These are phyloP conservation scores for Alliaria petiolata DNA, from an alignment of 345 rosid species.

Conservation along the genomic window DNA sequence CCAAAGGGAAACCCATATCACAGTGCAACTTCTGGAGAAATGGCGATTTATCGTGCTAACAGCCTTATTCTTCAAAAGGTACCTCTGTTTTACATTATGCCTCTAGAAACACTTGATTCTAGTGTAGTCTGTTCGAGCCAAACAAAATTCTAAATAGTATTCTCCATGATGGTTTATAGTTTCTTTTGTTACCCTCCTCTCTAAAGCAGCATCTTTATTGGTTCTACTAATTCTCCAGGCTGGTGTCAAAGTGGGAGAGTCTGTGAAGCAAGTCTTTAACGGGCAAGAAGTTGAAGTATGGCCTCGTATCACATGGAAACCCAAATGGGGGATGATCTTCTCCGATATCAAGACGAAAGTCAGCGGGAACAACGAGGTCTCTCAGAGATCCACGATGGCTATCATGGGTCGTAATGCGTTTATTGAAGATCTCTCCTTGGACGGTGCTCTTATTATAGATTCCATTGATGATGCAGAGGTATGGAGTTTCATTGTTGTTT, in stretches of 20 bases:
- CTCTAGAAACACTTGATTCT: neutral
- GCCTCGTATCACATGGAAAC: conserved; percentile 84
- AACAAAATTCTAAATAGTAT: neutral
- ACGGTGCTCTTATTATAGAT: conserved; percentile 73
- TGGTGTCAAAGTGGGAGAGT: conserved; percentile 70
- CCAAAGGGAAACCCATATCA: conserved; percentile 94
- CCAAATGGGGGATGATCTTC: conserved; percentile 85
- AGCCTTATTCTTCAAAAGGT: conserved; percentile 72
- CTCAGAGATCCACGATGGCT: conserved; percentile 71
- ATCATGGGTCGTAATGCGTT: conserved; percentile 58
- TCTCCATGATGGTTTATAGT: conserved; percentile 5
- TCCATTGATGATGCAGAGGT: conserved; percentile 83
- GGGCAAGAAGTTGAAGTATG: conserved; percentile 96
- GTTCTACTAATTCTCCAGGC: conserved; percentile 41
- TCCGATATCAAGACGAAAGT: conserved; percentile 68
- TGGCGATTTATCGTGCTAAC: conserved; percentile 77
- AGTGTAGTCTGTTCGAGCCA: neutral
- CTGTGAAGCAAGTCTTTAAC: conserved; percentile 56
- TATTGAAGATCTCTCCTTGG: conserved; percentile 61
- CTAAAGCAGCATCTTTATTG: conserved; percentile 9
- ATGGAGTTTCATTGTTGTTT: conserved; percentile 10
- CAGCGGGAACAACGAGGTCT: conserved; percentile 49
- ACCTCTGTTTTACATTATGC: neutral
- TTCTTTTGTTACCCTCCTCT: neutral
- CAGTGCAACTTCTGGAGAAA: conserved; percentile 96